Percentiles rank a stretch among this genome's conserved stretches.
Conservation (phyloP, 805 yeast genomes). For the Yarrowia alimentaria region DNA sequence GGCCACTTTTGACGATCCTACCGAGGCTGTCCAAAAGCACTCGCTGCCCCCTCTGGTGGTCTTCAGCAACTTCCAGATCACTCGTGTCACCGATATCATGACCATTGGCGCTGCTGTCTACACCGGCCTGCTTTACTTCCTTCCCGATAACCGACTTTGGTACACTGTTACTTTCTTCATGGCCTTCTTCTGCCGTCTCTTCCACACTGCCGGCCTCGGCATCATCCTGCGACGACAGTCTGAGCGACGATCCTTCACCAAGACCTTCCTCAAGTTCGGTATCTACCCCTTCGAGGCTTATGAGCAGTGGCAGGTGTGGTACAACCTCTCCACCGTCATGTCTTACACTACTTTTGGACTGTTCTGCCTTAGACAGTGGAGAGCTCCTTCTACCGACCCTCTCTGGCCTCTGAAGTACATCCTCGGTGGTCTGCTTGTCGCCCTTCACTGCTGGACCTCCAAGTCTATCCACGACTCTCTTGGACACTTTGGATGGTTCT, state of each 20-base stretch:
- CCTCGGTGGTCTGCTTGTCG: constrained; percentile 54
- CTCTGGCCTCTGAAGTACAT: constrained; percentile 52
- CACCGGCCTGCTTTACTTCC: constrained; percentile 43
- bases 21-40: constrained; percentile 17
- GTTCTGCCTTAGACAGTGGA: constrained; percentile 37
- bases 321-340: constrained; percentile 51
- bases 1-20: background rate
- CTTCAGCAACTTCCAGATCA: constrained; percentile 58
- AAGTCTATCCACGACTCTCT: constrained; percentile 64
- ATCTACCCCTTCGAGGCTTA: constrained; percentile 63
- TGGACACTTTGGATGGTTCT: constrained; percentile 87
- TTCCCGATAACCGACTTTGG: constrained; percentile 38
- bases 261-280: constrained; percentile 61
- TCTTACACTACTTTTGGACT: constrained; percentile 54
- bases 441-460: constrained; percentile 68
- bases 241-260: constrained; percentile 59
- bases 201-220: constrained; percentile 53
- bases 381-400: constrained; percentile 35
- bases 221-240: constrained; percentile 59
- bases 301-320: constrained; percentile 69
- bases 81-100: constrained; percentile 62
- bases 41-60: constrained; percentile 48
- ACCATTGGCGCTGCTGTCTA: constrained; percentile 45
- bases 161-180: constrained; percentile 41
- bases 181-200: constrained; percentile 47